Percentiles rank a stretch among this genome's conserved stretches.
These are phyloP conservation scores for Daldinia sp. DNA, from an alignment of 2,329 filamentous ascomycete species.

Conservation along the genomic window DNA sequence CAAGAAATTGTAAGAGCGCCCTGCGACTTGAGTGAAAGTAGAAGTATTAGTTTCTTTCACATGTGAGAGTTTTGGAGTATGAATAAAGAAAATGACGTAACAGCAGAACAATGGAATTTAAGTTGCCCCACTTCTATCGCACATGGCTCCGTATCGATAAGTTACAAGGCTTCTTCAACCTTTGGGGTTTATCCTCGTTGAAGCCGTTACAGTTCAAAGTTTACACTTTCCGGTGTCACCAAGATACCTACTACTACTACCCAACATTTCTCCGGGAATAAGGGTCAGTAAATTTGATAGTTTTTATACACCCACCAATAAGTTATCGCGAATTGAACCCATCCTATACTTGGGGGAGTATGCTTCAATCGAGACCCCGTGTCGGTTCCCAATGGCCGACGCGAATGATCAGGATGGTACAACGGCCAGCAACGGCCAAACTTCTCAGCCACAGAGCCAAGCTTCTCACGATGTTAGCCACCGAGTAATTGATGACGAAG, in stretches of 20 bases:
- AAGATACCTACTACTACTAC: not conserved
- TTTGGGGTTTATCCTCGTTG: not conserved
- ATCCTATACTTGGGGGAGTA: slow-evolving; percentile 11
- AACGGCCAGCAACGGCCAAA: slow-evolving; percentile 40
- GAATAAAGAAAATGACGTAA: slow-evolving; percentile 18
- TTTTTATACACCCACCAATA: not conserved
- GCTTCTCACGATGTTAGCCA: slow-evolving; percentile 26
- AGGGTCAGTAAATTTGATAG: not conserved
- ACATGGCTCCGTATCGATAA: slow-evolving; percentile 6
- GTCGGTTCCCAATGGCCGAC: slow-evolving; percentile 43
- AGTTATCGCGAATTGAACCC: not conserved
- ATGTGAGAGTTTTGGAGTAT: not conserved
- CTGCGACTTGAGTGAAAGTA: not conserved
- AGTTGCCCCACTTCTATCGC: not conserved
- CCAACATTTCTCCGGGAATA: too few relatives aligned
- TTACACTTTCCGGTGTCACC: not conserved
- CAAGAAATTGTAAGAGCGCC: not conserved
- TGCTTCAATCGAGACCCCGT: slow-evolving; percentile 16
- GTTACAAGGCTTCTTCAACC: not conserved
- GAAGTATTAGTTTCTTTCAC: slow-evolving; percentile 11
- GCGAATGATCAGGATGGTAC: slow-evolving; percentile 40
- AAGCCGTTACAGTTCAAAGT: not conserved
- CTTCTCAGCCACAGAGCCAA: slow-evolving; percentile 37
- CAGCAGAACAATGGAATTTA: not conserved
- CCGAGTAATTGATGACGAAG: slow-evolving; percentile 25